phyloP scores from a whole-genome alignment of 768 basidiomycete species.

The Podaxis sp. region DNA sequence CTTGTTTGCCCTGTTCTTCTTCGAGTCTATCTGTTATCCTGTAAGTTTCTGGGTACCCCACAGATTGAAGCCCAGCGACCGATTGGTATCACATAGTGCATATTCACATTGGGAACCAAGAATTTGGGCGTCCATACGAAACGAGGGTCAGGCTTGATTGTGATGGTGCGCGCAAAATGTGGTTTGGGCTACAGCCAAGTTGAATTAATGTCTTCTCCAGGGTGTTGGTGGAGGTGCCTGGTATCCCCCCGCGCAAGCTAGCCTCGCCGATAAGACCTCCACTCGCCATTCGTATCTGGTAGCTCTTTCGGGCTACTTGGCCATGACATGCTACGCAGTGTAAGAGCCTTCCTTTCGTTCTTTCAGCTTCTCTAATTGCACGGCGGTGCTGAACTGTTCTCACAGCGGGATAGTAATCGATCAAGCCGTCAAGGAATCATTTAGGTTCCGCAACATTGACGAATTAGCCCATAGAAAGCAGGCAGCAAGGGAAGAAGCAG shows the following conservation, averaged over 20 bases:
- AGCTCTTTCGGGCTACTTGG: conserved; percentile 55
- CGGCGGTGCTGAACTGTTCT: conserved; percentile 5
- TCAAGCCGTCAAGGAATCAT: conserved; percentile 46
- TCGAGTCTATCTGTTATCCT: conserved; percentile 74
- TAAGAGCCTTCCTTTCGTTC: conserved; percentile 28
- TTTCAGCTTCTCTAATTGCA: neutral
- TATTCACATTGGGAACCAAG: conserved; percentile 67
- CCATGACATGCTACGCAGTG: conserved; percentile 57
- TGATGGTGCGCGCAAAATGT: conserved; percentile 43
- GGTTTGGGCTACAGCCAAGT: conserved; percentile 5
- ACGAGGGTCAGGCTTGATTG: conserved; percentile 59
- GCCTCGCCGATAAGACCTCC: conserved; percentile 46
- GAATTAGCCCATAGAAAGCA: conserved; percentile 26
- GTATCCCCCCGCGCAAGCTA: conserved; percentile 63
- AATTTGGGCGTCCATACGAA: conserved; percentile 61
- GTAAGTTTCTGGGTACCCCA: conserved; percentile 28
- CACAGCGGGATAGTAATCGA: conserved; percentile 51
- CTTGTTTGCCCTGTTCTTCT: conserved; percentile 67
- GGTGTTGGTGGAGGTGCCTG: conserved; percentile 67
- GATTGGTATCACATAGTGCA: conserved; percentile 32
- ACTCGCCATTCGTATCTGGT: conserved; percentile 60
- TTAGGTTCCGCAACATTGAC: conserved; percentile 48
- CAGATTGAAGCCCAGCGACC: neutral
- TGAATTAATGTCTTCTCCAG: conserved; percentile 16
- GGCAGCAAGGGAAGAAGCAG: conserved; percentile 10